Evolutionary conservation across 176 grass and related monocot species (phyloP).

Genomic region (Areca catechu): DNA sequence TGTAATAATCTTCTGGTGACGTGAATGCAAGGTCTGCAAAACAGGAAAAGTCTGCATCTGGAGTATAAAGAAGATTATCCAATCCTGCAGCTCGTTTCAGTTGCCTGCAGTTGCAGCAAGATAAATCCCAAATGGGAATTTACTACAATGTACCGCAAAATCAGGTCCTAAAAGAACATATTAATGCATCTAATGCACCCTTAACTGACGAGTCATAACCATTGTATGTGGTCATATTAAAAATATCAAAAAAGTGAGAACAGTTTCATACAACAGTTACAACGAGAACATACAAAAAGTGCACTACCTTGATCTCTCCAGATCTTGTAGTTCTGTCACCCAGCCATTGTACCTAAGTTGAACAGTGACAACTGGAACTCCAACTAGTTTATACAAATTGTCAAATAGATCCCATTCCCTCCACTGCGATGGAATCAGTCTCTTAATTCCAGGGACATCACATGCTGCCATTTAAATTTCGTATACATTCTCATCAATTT

Average conservation of each 20-base stretch:
- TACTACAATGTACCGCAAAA: no score
- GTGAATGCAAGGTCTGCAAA: conserved; percentile 95
- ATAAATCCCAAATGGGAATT: conserved; percentile 2
- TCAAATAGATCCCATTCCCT: conserved; percentile 91
- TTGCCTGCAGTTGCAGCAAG: conserved; percentile 48
- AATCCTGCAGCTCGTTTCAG: conserved; percentile 61
- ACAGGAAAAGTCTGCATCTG: conserved; percentile 93
- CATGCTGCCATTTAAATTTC: conserved; percentile 49
- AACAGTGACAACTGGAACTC: conserved; percentile 96
- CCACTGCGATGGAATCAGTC: conserved; percentile 79
- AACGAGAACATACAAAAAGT: conserved; percentile 1
- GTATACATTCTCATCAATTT: conserved; percentile 9
- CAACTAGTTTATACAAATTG: conserved; percentile 92
- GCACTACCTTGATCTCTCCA: conserved; percentile 78
- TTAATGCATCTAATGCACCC: no score
- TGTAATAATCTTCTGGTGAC: conserved; percentile 93
- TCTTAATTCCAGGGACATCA: conserved; percentile 94
- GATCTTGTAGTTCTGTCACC: conserved; percentile 88
- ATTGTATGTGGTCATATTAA: no score
- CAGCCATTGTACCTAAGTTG: conserved; percentile 98
- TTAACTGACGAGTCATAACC: no score
- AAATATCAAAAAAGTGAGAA: not conserved
- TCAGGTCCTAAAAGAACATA: no score
- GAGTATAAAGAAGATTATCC: conserved; percentile 95
- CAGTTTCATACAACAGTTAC: conserved; percentile 1